Evolutionary conservation across 306 rosid species (phyloP), one percentile per base, ranked within the genome.

Genomic region (Glycine soja): DNA sequence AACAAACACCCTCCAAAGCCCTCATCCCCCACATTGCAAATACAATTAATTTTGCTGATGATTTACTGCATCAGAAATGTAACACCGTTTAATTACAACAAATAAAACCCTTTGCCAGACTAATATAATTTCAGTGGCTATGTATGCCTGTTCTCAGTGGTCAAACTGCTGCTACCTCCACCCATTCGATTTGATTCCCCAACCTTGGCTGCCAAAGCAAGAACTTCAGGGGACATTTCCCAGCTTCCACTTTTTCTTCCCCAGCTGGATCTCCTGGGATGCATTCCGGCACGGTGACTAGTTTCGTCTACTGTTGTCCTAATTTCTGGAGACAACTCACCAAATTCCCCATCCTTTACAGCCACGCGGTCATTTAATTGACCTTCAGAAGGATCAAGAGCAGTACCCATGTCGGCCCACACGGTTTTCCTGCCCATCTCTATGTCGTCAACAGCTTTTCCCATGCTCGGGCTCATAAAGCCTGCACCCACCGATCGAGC

Each of bases 141-240:
- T 34, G 88, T 66, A 66, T 80, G 87, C 50, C 84, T 76, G 80
- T 76, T 89, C 73, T 84, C 87, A 13, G 73, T 80, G 88, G 67
- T 63, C 86, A 83, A 80, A 83, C 87, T 83, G 15, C 97, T 88
- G 84, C 92, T 90, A 72, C 94, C 86, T 58, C 93, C 93, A 52
- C 86, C 95, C 8, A n/a, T 83, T 5, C 85, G 92, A 83, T 82
- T 88, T 3, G 84, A 86, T 52, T 91, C 97, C 15, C 97, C 93
- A 6, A 87, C 96, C 83, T 94, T 89, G 4, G 94, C 90, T 9
- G 98, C 90, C 89, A 95, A 84, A 50, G 98, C 97, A 72, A 95
- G 97, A 61, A 95, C 98, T 90, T 95, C 99, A 0, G 99, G 99
- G 10, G 98, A 95, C 99, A 93, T 91, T 75, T 95, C 99, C 99